Base-by-base conservation (phyloP, 2,329 filamentous ascomycete species). In the Fusarium luffae region DNA sequence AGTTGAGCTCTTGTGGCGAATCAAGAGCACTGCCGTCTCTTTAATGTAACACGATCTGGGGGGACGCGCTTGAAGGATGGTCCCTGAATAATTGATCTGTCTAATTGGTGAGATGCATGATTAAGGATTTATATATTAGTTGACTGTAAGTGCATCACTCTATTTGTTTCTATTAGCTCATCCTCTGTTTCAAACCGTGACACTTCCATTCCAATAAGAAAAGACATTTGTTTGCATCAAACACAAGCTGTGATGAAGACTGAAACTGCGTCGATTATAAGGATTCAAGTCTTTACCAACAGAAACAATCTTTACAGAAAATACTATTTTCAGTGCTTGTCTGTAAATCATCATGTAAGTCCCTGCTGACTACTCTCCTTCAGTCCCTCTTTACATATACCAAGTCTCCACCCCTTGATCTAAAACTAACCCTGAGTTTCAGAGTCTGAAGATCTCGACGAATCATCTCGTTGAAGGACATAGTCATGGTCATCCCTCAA, bases 341-440 rank as follows among this genome's bases (percentile, higher is more conserved):
- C 44, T 59, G 66, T 16, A 66, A 63, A 69, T 69, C 67, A 23
- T 60, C 56, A 63, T 69, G 49, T 54, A 25, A 50, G 18, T n/a
- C 47, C 41, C 40, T 61, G 30, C 27, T 43, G 52, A 23, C 19
- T 65, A 66, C 55, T 56, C 44, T 37, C 47, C n/a, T n/a, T n/a
- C n/a, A n/a, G n/a, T n/a, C n/a, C 11, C 48, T 54, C 42, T 30
- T 51, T 18, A 16, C 54, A 32, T 27, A 51, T 48, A 58, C 61
- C 56, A 55, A 63, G 58, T 61, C 48, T 46, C 59, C n/a, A 34
- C 37, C 65, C 65, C 69, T 63, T 73, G 66, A 54, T 37, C 46
- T 60, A 59, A 70, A 70, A 62, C 68, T 25, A 25, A 62, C 59
- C 57, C 67, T 56, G 57, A 69, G 72, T 74, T 74, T 74, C 72